A percentile compares a stretch with the other conserved stretches of the same genome.
These are phyloP conservation scores for Botrytis fabae DNA, from an alignment of 2,329 filamentous ascomycete genomes.

Conservation along the genomic window DNA sequence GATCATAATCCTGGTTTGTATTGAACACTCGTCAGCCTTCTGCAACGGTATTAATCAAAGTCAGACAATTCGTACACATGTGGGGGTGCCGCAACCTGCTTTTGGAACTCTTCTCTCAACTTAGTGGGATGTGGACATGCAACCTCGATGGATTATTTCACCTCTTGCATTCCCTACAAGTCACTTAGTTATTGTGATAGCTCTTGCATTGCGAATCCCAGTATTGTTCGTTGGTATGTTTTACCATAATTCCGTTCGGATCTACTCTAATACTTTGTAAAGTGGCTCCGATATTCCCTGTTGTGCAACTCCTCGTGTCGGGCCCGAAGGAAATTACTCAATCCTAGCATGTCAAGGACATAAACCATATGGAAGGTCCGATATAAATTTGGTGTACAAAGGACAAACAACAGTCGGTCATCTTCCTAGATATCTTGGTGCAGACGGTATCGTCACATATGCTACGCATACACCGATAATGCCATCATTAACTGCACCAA, in stretches of 20 bases:
- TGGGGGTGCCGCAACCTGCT: constrained; percentile 25
- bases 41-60: constrained; percentile 5
- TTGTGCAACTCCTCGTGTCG: constrained; percentile 26
- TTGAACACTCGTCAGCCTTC: background rate
- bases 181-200: constrained; percentile 22
- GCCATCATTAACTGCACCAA: background rate
- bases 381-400: constrained; percentile 12
- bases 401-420: constrained; percentile 26
- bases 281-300: constrained; percentile 25
- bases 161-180: constrained; percentile 28
- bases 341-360: constrained; percentile 26
- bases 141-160: constrained; percentile 27
- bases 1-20: constrained; percentile 20
- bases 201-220: constrained; percentile 25
- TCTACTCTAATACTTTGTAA: background rate
- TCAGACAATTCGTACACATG: constrained; percentile 28
- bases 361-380: constrained; percentile 6
- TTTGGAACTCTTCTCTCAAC: constrained; percentile 27
- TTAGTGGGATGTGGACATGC: constrained; percentile 27
- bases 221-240: constrained; percentile 25
- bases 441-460: constrained; percentile 26
- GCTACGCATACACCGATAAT: constrained; percentile 20
- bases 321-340: constrained; percentile 22
- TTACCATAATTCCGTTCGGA: background rate
- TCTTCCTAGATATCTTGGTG: constrained; percentile 25